These are phyloP conservation scores for Lentinula novae-zelandiae DNA, from an alignment of 1,284 basidiomycete genomes.

Conservation along the genomic window DNA sequence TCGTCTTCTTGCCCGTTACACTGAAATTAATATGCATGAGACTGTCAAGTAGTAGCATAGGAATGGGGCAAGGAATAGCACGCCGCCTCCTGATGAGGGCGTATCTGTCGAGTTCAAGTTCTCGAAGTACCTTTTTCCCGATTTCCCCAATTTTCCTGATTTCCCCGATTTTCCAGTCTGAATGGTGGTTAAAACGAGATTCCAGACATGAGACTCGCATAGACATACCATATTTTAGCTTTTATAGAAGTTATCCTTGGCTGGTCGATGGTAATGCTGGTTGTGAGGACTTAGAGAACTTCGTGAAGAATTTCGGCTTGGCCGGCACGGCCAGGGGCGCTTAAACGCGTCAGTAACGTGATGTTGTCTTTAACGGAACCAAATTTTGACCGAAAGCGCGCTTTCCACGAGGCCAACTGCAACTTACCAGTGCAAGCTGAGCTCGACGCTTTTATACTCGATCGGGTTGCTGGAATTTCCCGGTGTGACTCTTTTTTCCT, in stretches of 20 bases:
- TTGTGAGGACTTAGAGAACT: background rate
- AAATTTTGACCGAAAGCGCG: constrained; percentile 4
- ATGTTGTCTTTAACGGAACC: background rate
- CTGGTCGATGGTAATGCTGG: background rate
- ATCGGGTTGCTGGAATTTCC: background rate
- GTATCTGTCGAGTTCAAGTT: background rate
- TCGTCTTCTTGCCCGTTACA: background rate
- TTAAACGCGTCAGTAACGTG: constrained; percentile 1
- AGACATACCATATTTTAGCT: background rate
- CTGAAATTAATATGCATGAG: background rate
- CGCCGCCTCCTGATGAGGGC: no score
- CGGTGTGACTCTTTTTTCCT: no score
- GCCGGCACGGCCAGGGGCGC: background rate
- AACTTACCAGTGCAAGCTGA: background rate
- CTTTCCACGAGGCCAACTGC: constrained; percentile 10
- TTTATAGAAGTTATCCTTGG: background rate
- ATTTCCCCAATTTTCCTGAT: background rate
- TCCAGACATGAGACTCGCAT: background rate
- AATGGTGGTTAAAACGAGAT: background rate
- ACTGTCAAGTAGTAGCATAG: background rate
- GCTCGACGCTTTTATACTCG: constrained; percentile 1
- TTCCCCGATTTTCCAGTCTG: background rate
- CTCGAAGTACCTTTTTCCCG: background rate
- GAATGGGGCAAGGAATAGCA: no score
- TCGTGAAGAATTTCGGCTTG: background rate